Conservation (phyloP, 2,329 filamentous ascomycete genomes). For the Zymoseptoria pseudotritici region DNA sequence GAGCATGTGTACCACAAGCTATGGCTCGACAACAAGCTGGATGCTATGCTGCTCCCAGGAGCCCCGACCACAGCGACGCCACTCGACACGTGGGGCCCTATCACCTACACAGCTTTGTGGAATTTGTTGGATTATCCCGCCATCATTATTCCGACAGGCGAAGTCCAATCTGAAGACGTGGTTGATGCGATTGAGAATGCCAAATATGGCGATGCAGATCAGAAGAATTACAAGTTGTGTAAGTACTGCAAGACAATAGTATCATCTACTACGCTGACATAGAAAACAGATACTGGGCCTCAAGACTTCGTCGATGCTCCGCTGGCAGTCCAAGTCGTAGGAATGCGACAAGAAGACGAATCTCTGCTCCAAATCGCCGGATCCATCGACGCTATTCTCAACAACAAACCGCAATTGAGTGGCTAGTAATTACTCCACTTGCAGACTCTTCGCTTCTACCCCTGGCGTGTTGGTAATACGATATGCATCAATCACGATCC, state of each 20-base stretch:
- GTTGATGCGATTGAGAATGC: slow-evolving; percentile 6
- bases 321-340: slow-evolving; percentile 27
- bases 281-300: slow-evolving; percentile 25
- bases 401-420: slow-evolving; percentile 9
- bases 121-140: slow-evolving; percentile 31
- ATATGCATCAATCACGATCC: slow-evolving; percentile 22
- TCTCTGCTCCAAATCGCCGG: slow-evolving; percentile 20
- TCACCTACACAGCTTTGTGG: slow-evolving; percentile 43
- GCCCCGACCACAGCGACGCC: slow-evolving; percentile 45
- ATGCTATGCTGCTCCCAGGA: slow-evolving; percentile 44
- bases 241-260: neutral
- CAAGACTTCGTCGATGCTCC: slow-evolving; percentile 24
- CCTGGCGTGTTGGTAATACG: slow-evolving; percentile 18
- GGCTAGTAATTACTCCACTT: neutral
- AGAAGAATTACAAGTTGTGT: slow-evolving; percentile 21
- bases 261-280: neutral
- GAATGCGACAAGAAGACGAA: slow-evolving; percentile 28
- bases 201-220: slow-evolving; percentile 7
- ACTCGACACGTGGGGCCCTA: slow-evolving; percentile 45
- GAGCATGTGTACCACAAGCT: slow-evolving; percentile 33
- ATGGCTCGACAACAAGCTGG: slow-evolving; percentile 39
- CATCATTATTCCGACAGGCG: slow-evolving; percentile 9
- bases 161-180: slow-evolving; percentile 8
- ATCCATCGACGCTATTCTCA: slow-evolving; percentile 23
- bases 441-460: slow-evolving; percentile 2